Base-by-base conservation (phyloP, 1,284 basidiomycete species). In the Ganoderma meredithae region DNA sequence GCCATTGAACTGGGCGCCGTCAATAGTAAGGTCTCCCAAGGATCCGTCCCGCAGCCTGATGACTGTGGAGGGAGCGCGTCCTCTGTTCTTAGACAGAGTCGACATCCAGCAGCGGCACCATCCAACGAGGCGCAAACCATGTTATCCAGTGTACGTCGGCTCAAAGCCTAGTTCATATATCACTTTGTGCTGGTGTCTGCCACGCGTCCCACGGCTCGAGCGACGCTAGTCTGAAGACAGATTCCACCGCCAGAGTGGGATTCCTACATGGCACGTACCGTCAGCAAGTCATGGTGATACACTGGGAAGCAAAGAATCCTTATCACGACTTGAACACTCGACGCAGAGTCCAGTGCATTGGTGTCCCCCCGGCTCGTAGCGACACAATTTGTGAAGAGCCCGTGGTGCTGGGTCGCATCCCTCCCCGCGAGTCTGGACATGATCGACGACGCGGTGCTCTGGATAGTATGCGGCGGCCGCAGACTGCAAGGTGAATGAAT, bases 91-190 rank as follows among this genome's bases (percentile, higher is more conserved):
- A 15, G 41, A 80, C 8, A 79, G 83, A 33, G 83, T 81, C 61
- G 80, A 83, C 6, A 86, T 91, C 1, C 88, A 90, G 31, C 12
- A 33, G 15, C 13, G 27, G 39, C 39, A 40, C 17, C n/a, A n/a
- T 27, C 59, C 33, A 60, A 17, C 5, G 59, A 47, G 33, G 17
- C 33, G 15, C 19, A 13, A 8, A 27, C 53, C 13, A 2, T 15
- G 13, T 1, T 19, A 9, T 7, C 44, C 41, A 25, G 25, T 47
- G 12, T 31, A 5, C 31, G 49, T 3, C 27, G 25, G 15, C 60
- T 43, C 15, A 71, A 70, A 60, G 69, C 71, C 27, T 69, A 68
- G 78, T 27, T 77, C 7, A 80, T 82, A 82, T 65, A 69, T 74
- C 22, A 76, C 80, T 12, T 65, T 81, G 27, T 82, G 80, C 68